phyloP scores from a whole-genome alignment of 805 yeast genomes.

The Candida adriatica region DNA sequence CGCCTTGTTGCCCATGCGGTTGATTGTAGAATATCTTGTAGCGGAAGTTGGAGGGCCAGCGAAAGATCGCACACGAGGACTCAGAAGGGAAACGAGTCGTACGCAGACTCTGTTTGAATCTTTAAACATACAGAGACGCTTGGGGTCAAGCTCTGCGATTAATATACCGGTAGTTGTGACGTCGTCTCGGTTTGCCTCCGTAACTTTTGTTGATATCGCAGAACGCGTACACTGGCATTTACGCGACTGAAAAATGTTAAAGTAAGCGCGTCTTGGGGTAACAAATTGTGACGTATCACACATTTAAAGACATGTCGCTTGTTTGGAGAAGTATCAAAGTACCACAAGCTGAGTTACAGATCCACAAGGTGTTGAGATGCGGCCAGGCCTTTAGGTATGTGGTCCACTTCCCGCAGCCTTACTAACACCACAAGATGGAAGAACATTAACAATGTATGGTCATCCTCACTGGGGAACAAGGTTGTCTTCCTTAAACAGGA shows the following conservation, averaged over 20 bases:
- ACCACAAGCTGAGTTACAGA: slow-evolving; percentile 40
- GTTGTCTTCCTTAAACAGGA: slow-evolving; percentile 64
- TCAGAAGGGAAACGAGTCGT: slow-evolving; percentile 9
- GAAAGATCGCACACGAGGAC: too few species aligned
- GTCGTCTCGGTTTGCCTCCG: too few species aligned
- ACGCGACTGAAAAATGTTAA: too few species aligned
- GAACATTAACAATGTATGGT: slow-evolving; percentile 54
- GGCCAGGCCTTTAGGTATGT: slow-evolving; percentile 68
- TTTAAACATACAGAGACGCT: neutral
- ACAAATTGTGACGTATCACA: too few species aligned
- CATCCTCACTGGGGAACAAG: slow-evolving; percentile 51
- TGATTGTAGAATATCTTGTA: too few species aligned
- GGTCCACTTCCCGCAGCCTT: neutral
- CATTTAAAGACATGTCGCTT: too few species aligned
- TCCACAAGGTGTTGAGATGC: slow-evolving; percentile 64
- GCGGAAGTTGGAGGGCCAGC: too few species aligned
- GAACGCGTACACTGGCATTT: too few species aligned
- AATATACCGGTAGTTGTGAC: too few species aligned
- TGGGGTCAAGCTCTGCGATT: too few species aligned
- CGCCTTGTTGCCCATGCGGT: slow-evolving; percentile 12
- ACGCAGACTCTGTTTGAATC: slow-evolving; percentile 1
- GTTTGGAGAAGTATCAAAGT: slow-evolving; percentile 17
- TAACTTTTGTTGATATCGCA: too few species aligned
- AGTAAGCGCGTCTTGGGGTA: too few species aligned
- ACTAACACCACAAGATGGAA: slow-evolving; percentile 46